A percentile compares a stretch with the other conserved stretches of the same genome.
Conservation (phyloP, 2,329 filamentous ascomycete genomes). For the Ophiostoma novo-ulmi region DNA sequence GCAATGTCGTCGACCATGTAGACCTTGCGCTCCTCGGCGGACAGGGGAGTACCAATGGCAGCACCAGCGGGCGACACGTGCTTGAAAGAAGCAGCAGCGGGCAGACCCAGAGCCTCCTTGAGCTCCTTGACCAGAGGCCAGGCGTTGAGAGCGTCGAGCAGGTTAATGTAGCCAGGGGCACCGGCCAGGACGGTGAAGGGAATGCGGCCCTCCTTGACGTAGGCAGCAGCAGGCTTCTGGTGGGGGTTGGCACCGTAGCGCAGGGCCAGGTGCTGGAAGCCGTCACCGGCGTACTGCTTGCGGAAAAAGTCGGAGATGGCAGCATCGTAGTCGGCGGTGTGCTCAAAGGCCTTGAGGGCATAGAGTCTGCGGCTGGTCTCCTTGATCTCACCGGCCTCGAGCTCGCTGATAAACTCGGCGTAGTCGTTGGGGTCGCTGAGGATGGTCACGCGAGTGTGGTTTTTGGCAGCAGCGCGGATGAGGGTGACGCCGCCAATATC, state of each 20-base stretch:
- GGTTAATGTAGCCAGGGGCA: constrained; percentile 92
- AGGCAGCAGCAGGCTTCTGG: constrained; percentile 92
- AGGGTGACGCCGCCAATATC: constrained; percentile 97
- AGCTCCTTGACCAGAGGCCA: constrained; percentile 97
- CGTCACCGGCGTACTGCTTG: constrained; percentile 86
- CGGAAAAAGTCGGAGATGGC: constrained; percentile 97
- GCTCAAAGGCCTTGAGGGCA: constrained; percentile 95
- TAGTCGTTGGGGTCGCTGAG: constrained; percentile 93
- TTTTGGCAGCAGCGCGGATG: constrained; percentile 94
- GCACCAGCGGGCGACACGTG: constrained; percentile 96
- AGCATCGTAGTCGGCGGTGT: constrained; percentile 93
- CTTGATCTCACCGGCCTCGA: constrained; percentile 79
- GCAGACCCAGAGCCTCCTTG: constrained; percentile 77
- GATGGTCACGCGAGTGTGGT: constrained; percentile 92
- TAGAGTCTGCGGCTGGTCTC: constrained; percentile 82
- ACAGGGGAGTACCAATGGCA: constrained; percentile 84
- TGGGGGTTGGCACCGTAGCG: constrained; percentile 97
- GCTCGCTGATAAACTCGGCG: constrained; percentile 84
- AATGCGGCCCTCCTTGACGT: constrained; percentile 63
- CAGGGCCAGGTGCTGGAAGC: constrained; percentile 75
- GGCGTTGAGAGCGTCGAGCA: constrained; percentile 91
- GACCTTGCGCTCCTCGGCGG: constrained; percentile 84
- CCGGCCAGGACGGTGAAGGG: constrained; percentile 95
- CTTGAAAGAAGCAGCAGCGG: constrained; percentile 97
- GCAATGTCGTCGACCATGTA: constrained; percentile 97